Base-by-base conservation (phyloP, 306 rosid species). In the Rosa rugosa region DNA sequence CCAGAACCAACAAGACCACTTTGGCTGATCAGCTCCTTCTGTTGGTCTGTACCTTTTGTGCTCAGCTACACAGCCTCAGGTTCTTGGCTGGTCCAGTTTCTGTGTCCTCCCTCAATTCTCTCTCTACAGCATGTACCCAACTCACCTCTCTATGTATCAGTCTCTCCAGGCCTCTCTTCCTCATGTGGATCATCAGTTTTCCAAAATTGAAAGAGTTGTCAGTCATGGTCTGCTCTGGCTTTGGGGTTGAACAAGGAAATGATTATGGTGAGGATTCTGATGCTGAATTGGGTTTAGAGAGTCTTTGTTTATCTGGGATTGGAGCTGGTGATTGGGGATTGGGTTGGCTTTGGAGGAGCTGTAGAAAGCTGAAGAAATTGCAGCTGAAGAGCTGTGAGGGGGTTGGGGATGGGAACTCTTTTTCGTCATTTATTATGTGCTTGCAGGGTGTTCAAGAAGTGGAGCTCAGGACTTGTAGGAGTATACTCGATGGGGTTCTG, bases 381-480 rank as follows among this genome's bases (percentile, higher is more conserved):
- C 80, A 83, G 83, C 85, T 95, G 4, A 80, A 80, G 23, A 76
- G 84, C 70, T 95, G 99, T 57, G 94, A 90, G 69, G 92, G 97
- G 11, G 75, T 93, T 34, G 92, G 92, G 2, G 90, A 88, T 54
- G 98, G 95, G 72, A 91, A 89, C 42, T 86, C 97, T 5, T 87
- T 85, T 56, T 85, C 90, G 1, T 87, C 85, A 2, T 95, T 95
- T 50, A 78, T 63, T 11, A 82, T 67, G 51, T 95, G 96, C 81
- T 80, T 95, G 77, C 79, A 81, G 57, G 77, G 76, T 23, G 78
- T 95, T 44, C 31, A 79, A 68, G 87, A 88, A 69, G 83, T 95
- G 73, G 98, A 95, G 84, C 87, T 95, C 20, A 77, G 90, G 76
- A 92, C 94, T 64, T 92, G 99, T 59, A 90, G 99, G 80, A 90